Base-by-base conservation (phyloP, 306 rosid genomes). In the Inga oerstediana region DNA sequence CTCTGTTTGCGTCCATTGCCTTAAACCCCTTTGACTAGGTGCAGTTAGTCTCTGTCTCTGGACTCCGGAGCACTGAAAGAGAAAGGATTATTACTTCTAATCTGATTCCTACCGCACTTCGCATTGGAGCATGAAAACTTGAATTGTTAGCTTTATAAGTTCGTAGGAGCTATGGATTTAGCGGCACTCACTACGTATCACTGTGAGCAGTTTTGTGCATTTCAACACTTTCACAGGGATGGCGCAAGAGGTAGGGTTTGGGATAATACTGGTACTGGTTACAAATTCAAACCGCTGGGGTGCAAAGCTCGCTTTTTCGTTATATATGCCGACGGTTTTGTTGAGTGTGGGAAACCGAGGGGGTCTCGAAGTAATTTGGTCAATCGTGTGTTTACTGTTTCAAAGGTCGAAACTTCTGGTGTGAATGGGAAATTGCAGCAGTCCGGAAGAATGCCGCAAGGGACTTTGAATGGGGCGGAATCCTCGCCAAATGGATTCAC, bases 391-490 rank as follows among this genome's bases (percentile, higher is more conserved):
- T 86, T 87, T 20, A 89, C 96, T 1, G 86, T 68, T 46, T 91
- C 94, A 0, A 92, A 79, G 84, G 76, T 80, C 6, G 91, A 91
- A 80, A 59, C 81, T 20, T 84, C 81, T 74, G 88, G 88, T 74
- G 84, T 89, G 37, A 92, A 92, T 66, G 91, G 91, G 37, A 89
- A 82, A 16, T 81, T 89, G 82, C 89, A 85, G 6, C 79, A 76
- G 54, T 64, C 77, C 39, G 91, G 81, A 39, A 87, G 74, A 73
- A 74, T 3, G 30, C 77, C 78, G 2, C 87, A 54, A 5, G 85
- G 81, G 69, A 78, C 77, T 59, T 79, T 83, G 77, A 87, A 87
- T 59, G 88, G 81, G 10, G 39, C 52, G n/a, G 88, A 76, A 52
- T 81, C 86, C 3, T 78, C 80, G 3, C 45, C 81, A 1, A 81